A percentile compares a stretch with the other conserved stretches of the same genome.
These are phyloP conservation scores for Magnolia sinica DNA, from an alignment of 164 flowering plant genomes.

Conservation along the genomic window DNA sequence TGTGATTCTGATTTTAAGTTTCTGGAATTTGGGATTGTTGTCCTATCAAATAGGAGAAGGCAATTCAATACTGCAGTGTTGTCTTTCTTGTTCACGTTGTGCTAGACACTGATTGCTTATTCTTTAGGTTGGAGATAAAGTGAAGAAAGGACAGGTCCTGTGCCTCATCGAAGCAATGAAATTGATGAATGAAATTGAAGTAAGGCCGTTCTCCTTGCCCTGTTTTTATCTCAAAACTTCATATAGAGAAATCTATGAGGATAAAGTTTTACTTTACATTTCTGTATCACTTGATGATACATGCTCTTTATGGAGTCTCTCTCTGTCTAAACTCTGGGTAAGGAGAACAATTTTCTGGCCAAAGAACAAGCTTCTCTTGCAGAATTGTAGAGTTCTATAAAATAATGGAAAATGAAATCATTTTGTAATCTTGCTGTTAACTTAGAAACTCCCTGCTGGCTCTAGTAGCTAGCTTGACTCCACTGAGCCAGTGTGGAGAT, in stretches of 20 bases:
- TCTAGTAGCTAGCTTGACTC: too few species aligned
- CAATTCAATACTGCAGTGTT: not conserved
- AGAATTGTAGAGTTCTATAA: too few species aligned
- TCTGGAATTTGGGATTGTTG: not conserved
- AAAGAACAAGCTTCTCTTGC: too few species aligned
- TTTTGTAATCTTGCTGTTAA: too few species aligned
- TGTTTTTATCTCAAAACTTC: not conserved
- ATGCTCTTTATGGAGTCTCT: not conserved
- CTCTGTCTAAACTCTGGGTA: not conserved
- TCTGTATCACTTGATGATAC: not conserved
- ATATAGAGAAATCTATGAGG: not conserved
- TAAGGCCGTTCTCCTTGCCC: conserved; percentile 13
- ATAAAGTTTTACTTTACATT: not conserved
- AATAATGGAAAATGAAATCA: too few species aligned
- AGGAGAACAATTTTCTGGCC: too few species aligned
- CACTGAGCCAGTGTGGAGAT: too few species aligned
- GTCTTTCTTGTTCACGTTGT: conserved; percentile 3
- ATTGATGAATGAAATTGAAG: conserved; percentile 54
- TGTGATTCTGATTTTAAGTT: conserved; percentile 12
- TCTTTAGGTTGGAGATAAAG: conserved; percentile 43
- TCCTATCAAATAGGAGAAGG: not conserved
- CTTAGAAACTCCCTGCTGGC: too few species aligned
- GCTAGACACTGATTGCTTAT: not conserved
- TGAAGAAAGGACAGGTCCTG: conserved; percentile 44
- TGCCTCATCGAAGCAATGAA: conserved; percentile 58